These are phyloP conservation scores for Aspergillus sp. DNA, from an alignment of 2,329 filamentous ascomycete genomes.

Conservation along the genomic window DNA sequence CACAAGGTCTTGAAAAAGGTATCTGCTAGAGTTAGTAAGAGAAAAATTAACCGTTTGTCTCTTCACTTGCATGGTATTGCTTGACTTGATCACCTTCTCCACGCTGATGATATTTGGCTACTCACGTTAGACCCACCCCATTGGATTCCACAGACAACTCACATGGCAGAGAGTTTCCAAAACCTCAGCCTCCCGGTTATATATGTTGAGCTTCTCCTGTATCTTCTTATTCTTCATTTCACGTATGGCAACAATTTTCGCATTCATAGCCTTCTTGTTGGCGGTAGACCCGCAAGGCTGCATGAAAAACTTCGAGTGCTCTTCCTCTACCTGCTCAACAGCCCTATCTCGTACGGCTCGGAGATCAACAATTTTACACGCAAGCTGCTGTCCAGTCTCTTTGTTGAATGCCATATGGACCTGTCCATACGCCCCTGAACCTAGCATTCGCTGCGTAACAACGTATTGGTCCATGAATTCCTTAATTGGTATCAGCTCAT, in stretches of 20 bases:
- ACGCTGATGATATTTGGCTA: constrained; percentile 57
- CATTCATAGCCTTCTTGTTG: not conserved
- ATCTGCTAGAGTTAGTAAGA: constrained; percentile 34
- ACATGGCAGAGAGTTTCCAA: constrained; percentile 52
- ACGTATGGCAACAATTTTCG: constrained; percentile 7
- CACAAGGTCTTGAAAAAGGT: constrained; percentile 58
- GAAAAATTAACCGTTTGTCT: not conserved
- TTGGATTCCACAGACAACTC: not conserved
- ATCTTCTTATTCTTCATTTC: constrained; percentile 11
- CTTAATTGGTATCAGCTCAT: constrained; percentile 13
- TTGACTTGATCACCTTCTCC: constrained; percentile 52
- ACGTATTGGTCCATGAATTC: constrained; percentile 27
- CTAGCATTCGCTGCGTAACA: constrained; percentile 36
- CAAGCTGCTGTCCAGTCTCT: constrained; percentile 31
- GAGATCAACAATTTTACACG: constrained; percentile 43
- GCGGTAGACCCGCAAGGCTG: not conserved
- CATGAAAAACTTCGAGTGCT: constrained; percentile 8
- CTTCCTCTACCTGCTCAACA: constrained; percentile 2
- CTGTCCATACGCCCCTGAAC: constrained; percentile 38
- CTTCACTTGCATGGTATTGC: constrained; percentile 44
- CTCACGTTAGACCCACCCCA: not conserved
- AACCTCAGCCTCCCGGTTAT: constrained; percentile 40
- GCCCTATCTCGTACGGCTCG: constrained; percentile 15
- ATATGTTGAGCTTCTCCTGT: constrained; percentile 25
- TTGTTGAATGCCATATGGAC: constrained; percentile 40